Evolutionary conservation across 1,284 basidiomycete genomes (phyloP).

Genomic region (Sporisorium graminicola): DNA sequence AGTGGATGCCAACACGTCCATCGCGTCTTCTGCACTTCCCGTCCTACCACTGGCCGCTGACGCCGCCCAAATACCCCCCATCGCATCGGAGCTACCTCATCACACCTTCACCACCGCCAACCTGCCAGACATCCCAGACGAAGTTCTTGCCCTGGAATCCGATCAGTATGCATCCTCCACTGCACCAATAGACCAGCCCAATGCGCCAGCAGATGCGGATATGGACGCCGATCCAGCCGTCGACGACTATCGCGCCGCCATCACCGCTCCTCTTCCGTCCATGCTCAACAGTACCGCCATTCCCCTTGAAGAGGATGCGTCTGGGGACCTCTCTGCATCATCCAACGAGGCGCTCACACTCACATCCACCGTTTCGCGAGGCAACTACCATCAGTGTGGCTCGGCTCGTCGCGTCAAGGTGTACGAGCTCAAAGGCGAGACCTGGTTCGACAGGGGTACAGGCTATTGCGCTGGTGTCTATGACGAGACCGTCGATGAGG

Average conservation of each 20-base stretch:
- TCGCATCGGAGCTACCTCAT: conserved; percentile 17
- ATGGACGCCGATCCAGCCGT: conserved; percentile 26
- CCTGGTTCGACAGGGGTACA: conserved; percentile 67
- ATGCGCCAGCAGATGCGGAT: conserved; percentile 12
- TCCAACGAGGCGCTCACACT: conserved; percentile 55
- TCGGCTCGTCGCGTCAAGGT: conserved; percentile 68
- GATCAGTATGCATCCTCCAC: conserved; percentile 10
- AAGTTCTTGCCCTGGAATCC: conserved; percentile 25
- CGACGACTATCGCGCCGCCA: conserved; percentile 37
- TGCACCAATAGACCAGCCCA: conserved; percentile 20
- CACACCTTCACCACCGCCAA: conserved; percentile 24
- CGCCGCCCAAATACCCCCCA: conserved; percentile 4
- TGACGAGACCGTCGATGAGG: conserved; percentile 65
- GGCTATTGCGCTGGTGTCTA: conserved; percentile 69
- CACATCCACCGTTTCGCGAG: conserved; percentile 64
- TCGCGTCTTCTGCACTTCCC: conserved; percentile 12
- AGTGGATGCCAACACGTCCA: conserved; percentile 1
- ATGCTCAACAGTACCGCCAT: conserved; percentile 53
- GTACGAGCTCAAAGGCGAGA: conserved; percentile 66
- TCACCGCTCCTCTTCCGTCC: conserved; percentile 41
- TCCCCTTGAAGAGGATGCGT: conserved; percentile 45
- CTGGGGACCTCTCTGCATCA: conserved; percentile 44
- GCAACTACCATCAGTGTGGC: conserved; percentile 67
- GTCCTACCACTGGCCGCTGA: conserved; percentile 10
- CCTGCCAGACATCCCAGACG: conserved; percentile 46